Evolutionary conservation across 805 yeast genomes (phyloP).

Genomic region (Kuraishia molischiana): DNA sequence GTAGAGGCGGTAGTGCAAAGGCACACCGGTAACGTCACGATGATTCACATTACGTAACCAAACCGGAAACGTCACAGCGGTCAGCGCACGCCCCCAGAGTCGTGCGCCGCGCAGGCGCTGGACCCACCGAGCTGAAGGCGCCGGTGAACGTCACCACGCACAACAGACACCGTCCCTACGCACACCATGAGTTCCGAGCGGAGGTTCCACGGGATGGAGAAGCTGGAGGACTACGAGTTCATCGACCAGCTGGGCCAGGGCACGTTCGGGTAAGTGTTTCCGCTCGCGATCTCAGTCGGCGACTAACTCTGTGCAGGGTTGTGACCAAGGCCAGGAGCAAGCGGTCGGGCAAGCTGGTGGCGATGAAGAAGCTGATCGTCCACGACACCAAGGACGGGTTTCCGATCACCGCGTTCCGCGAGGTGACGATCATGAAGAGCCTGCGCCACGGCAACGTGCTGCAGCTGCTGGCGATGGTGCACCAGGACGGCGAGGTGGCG

Average conservation of each 20-base stretch:
- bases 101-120: no score
- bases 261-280: constrained; percentile 49
- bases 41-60: no score
- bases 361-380: constrained; percentile 77
- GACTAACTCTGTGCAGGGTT: constrained; percentile 34
- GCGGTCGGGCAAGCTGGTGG: constrained; percentile 56
- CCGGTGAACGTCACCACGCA: no score
- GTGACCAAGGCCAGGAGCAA: constrained; percentile 69
- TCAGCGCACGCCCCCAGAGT: no score
- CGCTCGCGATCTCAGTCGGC: neutral
- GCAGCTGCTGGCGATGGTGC: constrained; percentile 71
- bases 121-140: no score
- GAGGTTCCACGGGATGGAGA: constrained; percentile 16
- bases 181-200: neutral
- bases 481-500: constrained; percentile 27
- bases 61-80: no score
- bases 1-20: no score
- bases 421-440: constrained; percentile 70
- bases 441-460: constrained; percentile 64
- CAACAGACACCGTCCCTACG: no score
- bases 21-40: no score
- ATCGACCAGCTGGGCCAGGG: constrained; percentile 61
- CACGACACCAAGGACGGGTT: constrained; percentile 74
- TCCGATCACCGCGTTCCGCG: constrained; percentile 93
- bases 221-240: constrained; percentile 19